phyloP scores from a whole-genome alignment of 2,329 filamentous ascomycete species.

The Aspergillus piperis region DNA sequence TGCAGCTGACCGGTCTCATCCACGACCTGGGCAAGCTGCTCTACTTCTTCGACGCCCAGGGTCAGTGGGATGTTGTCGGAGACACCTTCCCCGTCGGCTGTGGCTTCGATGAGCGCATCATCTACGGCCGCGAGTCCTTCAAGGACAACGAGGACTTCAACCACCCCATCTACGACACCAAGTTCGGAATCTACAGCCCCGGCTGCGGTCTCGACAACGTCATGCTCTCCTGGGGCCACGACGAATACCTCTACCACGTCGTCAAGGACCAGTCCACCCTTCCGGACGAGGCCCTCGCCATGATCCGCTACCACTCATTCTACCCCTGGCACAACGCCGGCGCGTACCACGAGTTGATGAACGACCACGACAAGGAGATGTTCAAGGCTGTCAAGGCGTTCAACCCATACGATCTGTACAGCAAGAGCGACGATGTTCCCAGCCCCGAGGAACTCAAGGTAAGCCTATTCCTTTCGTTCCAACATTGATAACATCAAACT shows the following conservation, averaged over 20 bases:
- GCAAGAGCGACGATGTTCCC: slow-evolving; percentile 82
- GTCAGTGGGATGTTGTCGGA: slow-evolving; percentile 92
- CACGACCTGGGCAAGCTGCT: slow-evolving; percentile 51
- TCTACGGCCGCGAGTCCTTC: slow-evolving; percentile 76
- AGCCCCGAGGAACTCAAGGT: slow-evolving; percentile 75
- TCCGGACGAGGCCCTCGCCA: slow-evolving; percentile 79
- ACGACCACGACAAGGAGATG: slow-evolving; percentile 77
- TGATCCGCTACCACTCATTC: slow-evolving; percentile 92
- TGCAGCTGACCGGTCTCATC: slow-evolving; percentile 52
- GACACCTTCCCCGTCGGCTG: slow-evolving; percentile 52
- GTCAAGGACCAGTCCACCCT: slow-evolving; percentile 79
- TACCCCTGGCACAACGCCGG: slow-evolving; percentile 87
- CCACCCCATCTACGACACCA: slow-evolving; percentile 71
- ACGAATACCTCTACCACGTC: slow-evolving; percentile 67
- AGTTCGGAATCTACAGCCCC: slow-evolving; percentile 75
- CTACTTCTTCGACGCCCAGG: slow-evolving; percentile 67
- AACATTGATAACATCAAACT: slow-evolving; percentile 2
- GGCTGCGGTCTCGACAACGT: slow-evolving; percentile 83
- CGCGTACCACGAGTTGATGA: slow-evolving; percentile 81
- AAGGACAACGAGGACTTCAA: slow-evolving; percentile 70
- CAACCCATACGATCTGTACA: slow-evolving; percentile 90
- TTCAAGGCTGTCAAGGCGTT: slow-evolving; percentile 79
- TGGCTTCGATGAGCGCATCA: slow-evolving; percentile 66
- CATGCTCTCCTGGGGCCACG: slow-evolving; percentile 80
- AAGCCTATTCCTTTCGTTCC: slow-evolving; percentile 21